These are phyloP conservation scores for Eucalyptus rudis DNA, from an alignment of 345 rosid genomes.

Conservation along the genomic window DNA sequence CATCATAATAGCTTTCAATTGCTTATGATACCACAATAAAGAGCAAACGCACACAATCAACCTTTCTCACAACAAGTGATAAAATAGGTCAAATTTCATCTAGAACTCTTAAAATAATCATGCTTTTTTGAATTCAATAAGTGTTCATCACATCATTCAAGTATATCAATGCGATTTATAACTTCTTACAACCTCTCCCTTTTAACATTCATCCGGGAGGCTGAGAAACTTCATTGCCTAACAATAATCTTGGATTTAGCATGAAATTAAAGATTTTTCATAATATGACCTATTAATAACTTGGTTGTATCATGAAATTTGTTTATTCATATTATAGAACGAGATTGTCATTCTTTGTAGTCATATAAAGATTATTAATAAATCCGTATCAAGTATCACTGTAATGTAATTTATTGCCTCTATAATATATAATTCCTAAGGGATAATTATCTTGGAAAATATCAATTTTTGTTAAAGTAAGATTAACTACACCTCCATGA, in stretches of 20 bases:
- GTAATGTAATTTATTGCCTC: too few relatives aligned
- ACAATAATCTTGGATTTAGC: background rate
- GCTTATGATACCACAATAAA: background rate
- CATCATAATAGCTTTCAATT: background rate
- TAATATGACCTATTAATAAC: rapidly evolving
- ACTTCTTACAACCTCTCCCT: background rate
- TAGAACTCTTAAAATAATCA: background rate
- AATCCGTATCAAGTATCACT: rapidly evolving
- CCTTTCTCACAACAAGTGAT: background rate
- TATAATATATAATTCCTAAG: too few relatives aligned
- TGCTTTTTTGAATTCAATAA: background rate
- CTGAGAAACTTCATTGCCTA: background rate
- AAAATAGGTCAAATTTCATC: background rate
- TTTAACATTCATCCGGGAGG: background rate
- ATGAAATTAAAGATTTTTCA: background rate
- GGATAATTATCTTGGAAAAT: too few relatives aligned
- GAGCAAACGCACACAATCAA: too few relatives aligned
- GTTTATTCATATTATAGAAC: rapidly evolving
- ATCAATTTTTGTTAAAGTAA: background rate
- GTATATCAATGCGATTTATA: background rate
- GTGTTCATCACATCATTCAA: background rate
- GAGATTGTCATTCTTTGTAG: rapidly evolving
- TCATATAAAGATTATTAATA: background rate
- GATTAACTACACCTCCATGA: background rate
- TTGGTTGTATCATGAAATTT: background rate